Evolutionary conservation across 2,329 filamentous ascomycete genomes (phyloP), one percentile per base, ranked within the genome.

Genomic region (Monilinia polystroma): DNA sequence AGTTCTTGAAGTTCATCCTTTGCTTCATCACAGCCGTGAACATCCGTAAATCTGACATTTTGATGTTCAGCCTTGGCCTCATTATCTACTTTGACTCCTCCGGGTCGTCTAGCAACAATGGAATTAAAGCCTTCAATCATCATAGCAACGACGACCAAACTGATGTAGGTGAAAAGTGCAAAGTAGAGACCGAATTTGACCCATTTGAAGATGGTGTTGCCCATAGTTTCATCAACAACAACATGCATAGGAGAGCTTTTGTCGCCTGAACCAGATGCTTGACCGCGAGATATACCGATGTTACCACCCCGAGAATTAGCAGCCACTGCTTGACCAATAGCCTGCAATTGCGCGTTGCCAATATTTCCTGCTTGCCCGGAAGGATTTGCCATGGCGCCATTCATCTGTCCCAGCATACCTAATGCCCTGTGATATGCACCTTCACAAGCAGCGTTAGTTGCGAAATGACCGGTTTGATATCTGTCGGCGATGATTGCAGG

Each of bases 1-100:
- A 99, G 87, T 79, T 99, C 95, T 78, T 96, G 91, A 4, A 99
- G 85, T 78, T 99, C 95, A 74, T 99, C 96, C 81, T 98, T 99
- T 70, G 95, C 95, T 79, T 99, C 96, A 71, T 98, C 93, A 72
- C 94, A 98, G 63, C 95, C 95, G 76, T 99, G 95, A 8, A 99
- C 95, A 77, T 99, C 95, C 67, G 84, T 85, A 80, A 99, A 99
- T 57, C 91, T 88, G 26, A 93, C 93, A 67, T 86, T 97, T 77
- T 99, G 95, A 73, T 93, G 89, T 78, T 98, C 92, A 10, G 95
- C 90, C 77, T 96, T 94, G 69, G 93, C 93, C 79, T 99, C 93
- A 68, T 90, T 91, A 67, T 89, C 86, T 2, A 83, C 79, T 75
- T 84, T 85, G 14, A 32, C 58, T 23, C 58, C 58, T 51, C 58